Evolutionary conservation across 2,329 filamentous ascomycete genomes (phyloP).

Genomic region (Myotisia sp.): DNA sequence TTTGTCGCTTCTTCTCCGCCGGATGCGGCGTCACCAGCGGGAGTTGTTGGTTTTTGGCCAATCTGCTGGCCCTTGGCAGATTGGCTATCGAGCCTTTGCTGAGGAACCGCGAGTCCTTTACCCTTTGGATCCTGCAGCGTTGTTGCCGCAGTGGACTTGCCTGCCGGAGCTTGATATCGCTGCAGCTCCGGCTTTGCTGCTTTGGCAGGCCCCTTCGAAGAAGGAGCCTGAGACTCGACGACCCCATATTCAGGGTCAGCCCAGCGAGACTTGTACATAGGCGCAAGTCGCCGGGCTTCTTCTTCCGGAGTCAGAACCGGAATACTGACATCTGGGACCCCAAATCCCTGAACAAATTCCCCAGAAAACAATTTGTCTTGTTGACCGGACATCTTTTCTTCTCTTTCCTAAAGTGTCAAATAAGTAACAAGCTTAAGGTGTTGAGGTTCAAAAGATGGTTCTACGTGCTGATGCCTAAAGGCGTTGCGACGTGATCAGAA

Average conservation of each 20-base stretch:
- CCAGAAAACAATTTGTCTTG: too few relatives aligned
- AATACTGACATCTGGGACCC: conserved; percentile 1
- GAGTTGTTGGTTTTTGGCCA: conserved; percentile 1
- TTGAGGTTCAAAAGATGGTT: too few relatives aligned
- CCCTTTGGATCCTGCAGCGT: conserved; percentile 3
- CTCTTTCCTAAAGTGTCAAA: too few relatives aligned
- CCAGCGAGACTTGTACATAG: conserved; percentile 1
- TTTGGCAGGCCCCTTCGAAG: too few relatives aligned
- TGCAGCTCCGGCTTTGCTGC: conserved; percentile 1
- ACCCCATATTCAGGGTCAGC: conserved; percentile 1
- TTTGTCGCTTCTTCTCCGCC: background rate
- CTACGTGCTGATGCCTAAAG: too few relatives aligned
- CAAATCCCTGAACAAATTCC: too few relatives aligned
- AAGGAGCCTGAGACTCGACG: too few relatives aligned
- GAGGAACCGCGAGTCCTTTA: conserved; percentile 1
- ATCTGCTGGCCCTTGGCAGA: conserved; percentile 3
- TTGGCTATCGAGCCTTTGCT: background rate
- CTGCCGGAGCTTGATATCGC: background rate
- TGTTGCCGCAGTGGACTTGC: conserved; percentile 3
- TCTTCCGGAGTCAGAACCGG: conserved; percentile 5
- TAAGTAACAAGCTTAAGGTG: too few relatives aligned
- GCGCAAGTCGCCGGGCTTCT: background rate
- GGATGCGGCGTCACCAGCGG: background rate
- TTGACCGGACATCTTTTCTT: too few relatives aligned
- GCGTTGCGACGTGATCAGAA: too few relatives aligned